phyloP scores from a whole-genome alignment of 108 stramenopile genomes.

The Pseudonitzschia multiseries region DNA sequence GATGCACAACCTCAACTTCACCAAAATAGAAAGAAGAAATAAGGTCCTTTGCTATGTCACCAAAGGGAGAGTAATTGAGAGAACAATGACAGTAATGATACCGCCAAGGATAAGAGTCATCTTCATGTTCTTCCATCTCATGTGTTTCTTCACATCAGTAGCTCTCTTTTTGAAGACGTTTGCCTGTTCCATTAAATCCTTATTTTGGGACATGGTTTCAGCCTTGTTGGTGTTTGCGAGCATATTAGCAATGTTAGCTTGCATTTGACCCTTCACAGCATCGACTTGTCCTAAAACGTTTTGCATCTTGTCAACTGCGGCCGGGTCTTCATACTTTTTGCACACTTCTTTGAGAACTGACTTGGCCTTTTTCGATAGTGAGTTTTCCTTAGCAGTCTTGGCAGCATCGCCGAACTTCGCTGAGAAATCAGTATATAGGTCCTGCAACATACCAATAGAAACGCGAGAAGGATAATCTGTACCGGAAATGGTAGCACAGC shows the following conservation, averaged over 20 bases:
- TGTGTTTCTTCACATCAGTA: conserved; percentile 82
- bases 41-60: conserved; percentile 58
- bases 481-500: conserved; percentile 83
- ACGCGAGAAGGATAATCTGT: conserved; percentile 83
- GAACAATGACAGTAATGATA: conserved; percentile 68
- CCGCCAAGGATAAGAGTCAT: conserved; percentile 81
- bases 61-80: conserved; percentile 76
- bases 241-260: conserved; percentile 84
- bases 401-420: conserved; percentile 64
- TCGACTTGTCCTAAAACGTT: conserved; percentile 79
- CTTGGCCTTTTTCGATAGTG: conserved; percentile 80
- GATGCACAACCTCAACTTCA: not conserved
- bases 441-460: conserved; percentile 73
- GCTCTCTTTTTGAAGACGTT: conserved; percentile 86
- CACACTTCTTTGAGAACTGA: conserved; percentile 52
- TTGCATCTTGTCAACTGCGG: conserved; percentile 83
- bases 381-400: conserved; percentile 70
- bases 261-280: conserved; percentile 84
- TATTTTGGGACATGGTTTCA: conserved; percentile 73
- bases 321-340: conserved; percentile 83
- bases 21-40: not conserved
- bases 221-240: conserved; percentile 88
- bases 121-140: conserved; percentile 91
- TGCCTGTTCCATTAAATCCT: conserved; percentile 88
- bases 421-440: conserved; percentile 71